These are phyloP conservation scores for Spizellomyces sp. DNA, from an alignment of 192 early-diverging fungal species.

Conservation along the genomic window DNA sequence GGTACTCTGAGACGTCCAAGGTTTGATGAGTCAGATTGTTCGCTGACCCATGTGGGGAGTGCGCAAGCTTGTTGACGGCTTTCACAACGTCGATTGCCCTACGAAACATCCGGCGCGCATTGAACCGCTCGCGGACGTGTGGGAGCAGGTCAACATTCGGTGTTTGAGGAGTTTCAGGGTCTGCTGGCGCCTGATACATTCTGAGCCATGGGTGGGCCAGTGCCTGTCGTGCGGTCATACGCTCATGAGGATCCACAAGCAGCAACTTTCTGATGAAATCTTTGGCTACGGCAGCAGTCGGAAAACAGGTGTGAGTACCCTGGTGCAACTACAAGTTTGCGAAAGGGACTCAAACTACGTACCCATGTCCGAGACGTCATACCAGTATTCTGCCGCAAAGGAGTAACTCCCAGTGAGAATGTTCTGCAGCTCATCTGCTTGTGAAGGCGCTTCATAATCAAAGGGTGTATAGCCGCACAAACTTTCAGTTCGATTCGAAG, in stretches of 20 bases:
- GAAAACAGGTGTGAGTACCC: not conserved
- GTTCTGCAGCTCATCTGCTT: conserved; percentile 48
- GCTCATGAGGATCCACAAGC: conserved; percentile 66
- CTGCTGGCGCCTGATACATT: conserved; percentile 18
- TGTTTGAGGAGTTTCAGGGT: conserved; percentile 30
- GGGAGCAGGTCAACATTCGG: conserved; percentile 82
- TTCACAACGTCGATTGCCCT: conserved; percentile 67
- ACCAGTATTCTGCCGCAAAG: conserved; percentile 61
- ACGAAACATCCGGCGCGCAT: conserved; percentile 61
- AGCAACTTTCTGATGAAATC: conserved; percentile 75
- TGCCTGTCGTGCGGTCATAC: conserved; percentile 80
- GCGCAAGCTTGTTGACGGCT: conserved; percentile 51
- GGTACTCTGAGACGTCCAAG: too few relatives aligned
- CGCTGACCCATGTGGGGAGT: conserved; percentile 2
- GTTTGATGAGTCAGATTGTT: not conserved
- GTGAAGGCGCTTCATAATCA: conserved; percentile 38
- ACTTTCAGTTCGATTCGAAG: conserved; percentile 6
- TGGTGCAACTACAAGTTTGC: not conserved
- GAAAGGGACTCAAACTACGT: conserved; percentile 4
- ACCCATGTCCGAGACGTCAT: conserved; percentile 70
- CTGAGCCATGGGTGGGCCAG: conserved; percentile 84
- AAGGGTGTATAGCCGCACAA: conserved; percentile 66
- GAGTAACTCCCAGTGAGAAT: conserved; percentile 47
- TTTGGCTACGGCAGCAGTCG: conserved; percentile 59
- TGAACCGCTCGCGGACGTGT: conserved; percentile 76